Evolutionary conservation across 495 filamentous ascomycete species (phyloP).

Genomic region (Podospora didyma): DNA sequence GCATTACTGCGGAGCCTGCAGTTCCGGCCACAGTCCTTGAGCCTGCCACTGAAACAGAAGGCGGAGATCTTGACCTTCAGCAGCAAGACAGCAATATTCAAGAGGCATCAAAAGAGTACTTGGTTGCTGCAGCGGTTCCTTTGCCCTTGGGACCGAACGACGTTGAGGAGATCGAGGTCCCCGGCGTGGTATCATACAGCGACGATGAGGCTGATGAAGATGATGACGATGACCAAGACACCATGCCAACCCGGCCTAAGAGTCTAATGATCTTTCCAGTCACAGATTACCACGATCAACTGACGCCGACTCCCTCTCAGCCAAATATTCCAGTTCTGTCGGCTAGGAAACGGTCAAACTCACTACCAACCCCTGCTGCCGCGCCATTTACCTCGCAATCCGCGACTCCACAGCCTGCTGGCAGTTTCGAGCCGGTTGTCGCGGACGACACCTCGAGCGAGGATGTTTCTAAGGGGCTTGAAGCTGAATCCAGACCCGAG

Average conservation of each 20-base stretch:
- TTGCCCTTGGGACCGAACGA: slow-evolving; percentile 67
- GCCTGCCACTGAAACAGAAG: slow-evolving; percentile 11
- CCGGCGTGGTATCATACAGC: slow-evolving; percentile 54
- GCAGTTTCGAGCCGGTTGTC: background rate
- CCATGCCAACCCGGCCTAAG: slow-evolving; percentile 45
- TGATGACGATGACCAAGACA: slow-evolving; percentile 32
- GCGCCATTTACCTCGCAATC: slow-evolving; percentile 18
- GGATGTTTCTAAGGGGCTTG: background rate
- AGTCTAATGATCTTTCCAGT: slow-evolving; percentile 54
- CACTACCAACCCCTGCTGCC: slow-evolving; percentile 42
- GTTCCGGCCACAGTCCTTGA: slow-evolving; percentile 27
- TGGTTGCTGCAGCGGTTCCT: slow-evolving; percentile 53
- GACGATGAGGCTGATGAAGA: slow-evolving; percentile 57
- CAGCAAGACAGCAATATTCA: slow-evolving; percentile 4
- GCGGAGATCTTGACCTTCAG: background rate
- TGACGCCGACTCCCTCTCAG: slow-evolving; percentile 34
- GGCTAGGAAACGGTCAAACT: slow-evolving; percentile 51
- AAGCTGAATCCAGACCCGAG: background rate
- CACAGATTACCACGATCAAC: slow-evolving; percentile 5
- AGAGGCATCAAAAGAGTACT: slow-evolving; percentile 19
- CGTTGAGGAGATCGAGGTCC: slow-evolving; percentile 69
- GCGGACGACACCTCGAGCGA: background rate
- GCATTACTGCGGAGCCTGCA: slow-evolving; percentile 24
- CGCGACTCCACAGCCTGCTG: background rate
- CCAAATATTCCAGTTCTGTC: slow-evolving; percentile 19